Evolutionary conservation across 345 rosid genomes (phyloP).

Genomic region (Dovyalis caffra): DNA sequence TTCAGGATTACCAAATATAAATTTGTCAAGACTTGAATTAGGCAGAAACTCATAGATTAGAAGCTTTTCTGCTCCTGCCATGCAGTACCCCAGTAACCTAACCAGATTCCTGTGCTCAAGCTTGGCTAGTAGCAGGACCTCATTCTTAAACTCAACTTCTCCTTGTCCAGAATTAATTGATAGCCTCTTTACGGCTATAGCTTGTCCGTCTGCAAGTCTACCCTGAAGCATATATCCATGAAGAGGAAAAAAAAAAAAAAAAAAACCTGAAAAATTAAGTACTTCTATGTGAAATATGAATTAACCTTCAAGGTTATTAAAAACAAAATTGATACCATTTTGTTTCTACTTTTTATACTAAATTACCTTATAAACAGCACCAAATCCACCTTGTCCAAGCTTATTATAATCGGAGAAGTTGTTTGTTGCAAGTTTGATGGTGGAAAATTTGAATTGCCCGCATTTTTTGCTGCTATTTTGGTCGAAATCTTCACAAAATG

Average conservation of each 20-base stretch:
- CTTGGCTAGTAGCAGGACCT: constrained; percentile 12
- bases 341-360: no score
- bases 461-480: background rate
- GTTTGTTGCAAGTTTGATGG: no score
- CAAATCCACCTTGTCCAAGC: no score
- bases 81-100: background rate
- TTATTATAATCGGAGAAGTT: no score
- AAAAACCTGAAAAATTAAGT: no score
- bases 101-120: constrained; percentile 1
- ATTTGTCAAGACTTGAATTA: constrained; percentile 8
- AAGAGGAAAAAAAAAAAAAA: no score
- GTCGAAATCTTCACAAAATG: background rate
- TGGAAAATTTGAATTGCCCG: no score
- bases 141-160: constrained; percentile 11
- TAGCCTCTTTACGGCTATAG: constrained; percentile 8
- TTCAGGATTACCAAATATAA: constrained; percentile 10
- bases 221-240: no score
- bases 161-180: constrained; percentile 10
- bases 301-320: no score
- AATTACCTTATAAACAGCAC: no score
- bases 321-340: no score
- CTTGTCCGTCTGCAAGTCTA: background rate
- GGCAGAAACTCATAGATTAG: background rate
- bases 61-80: background rate
- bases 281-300: no score